Base-by-base conservation (phyloP, 768 basidiomycete genomes). In the Xanthoconium purpureum region DNA sequence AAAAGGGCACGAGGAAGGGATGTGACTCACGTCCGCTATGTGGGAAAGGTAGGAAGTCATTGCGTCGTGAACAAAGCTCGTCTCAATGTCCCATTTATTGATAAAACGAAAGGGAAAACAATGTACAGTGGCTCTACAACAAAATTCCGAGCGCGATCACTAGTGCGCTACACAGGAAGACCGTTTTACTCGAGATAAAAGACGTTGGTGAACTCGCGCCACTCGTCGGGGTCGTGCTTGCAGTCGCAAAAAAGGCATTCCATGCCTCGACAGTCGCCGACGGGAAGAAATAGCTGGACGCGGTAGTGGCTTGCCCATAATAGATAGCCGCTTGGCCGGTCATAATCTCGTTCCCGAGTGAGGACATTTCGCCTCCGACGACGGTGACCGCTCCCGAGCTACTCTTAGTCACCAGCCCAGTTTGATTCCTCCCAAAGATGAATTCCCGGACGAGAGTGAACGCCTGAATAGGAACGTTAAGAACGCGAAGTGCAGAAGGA, bases 401-500 rank as follows among this genome's bases (percentile, higher is more conserved):
- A 1, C 60, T 65, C 10, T 66, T 71, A 17, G 67, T 73, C 38
- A 88, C 82, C 10, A 81, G 73, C 0, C 87, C 88, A 1, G 82
- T 84, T 42, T 72, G 57, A 66, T 87, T 86, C 54, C 70, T 73
- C 4, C 88, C 87, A n/a, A 89, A 71, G 37, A 89, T 74, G 60
- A 88, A 89, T 59, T 89, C 84, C 24, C 83, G 80, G 11, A 78
- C 63, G 63, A 89, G 82, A 6, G 77, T 77, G 62, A 80, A 76
- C 1, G 83, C 85, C 88, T 89, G 32, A 52, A 38, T 0, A 0
- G 12, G 1, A 3, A 4, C 3, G 24, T 65, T 24, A 56, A 50
- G 29, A 5, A 17, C 5, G 50, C 33, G n/a, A 3, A 17, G n/a
- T 12, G 14, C 3, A 39, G 12, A 17, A 55, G 62, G 61, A 5